Conservation (phyloP, 2,329 filamentous ascomycete species). For the Ophiostoma tasmaniense region DNA sequence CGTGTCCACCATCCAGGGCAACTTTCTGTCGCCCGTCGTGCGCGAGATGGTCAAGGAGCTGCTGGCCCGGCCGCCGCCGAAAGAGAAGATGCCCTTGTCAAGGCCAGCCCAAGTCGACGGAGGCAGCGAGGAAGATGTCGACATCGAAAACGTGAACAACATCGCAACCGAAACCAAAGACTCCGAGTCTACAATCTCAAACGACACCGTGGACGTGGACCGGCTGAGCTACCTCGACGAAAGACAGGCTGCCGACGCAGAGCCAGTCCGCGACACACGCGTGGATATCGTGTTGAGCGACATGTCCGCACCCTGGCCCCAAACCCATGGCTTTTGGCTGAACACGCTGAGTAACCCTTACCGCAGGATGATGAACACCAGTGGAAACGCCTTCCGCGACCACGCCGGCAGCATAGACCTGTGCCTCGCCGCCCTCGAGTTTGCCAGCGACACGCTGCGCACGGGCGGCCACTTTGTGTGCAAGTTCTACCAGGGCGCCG, state of each 20-base stretch:
- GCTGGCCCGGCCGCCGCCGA: conserved; percentile 42
- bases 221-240: conserved; percentile 60
- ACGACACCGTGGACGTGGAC: conserved; percentile 29
- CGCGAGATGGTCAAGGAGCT: conserved; percentile 69
- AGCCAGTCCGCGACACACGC: conserved; percentile 10
- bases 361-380: conserved; percentile 99
- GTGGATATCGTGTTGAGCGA: conserved; percentile 96
- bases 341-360: conserved; percentile 93
- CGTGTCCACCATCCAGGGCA: conserved; percentile 89
- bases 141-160: neutral
- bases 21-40: conserved; percentile 73
- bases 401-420: conserved; percentile 95
- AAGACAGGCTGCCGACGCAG: conserved; percentile 34
- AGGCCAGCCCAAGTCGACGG: neutral
- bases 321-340: conserved; percentile 68
- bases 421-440: conserved; percentile 74
- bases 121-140: conserved; percentile 16
- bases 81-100: neutral
- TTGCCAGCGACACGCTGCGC: conserved; percentile 75
- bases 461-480: conserved; percentile 85
- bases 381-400: conserved; percentile 75
- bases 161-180: conserved; percentile 13
- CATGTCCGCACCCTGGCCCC: conserved; percentile 96
- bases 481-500: conserved; percentile 90
- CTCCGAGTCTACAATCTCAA: neutral